Conservation (phyloP, 805 yeast genomes). For the Kurtzmaniella fragi region DNA sequence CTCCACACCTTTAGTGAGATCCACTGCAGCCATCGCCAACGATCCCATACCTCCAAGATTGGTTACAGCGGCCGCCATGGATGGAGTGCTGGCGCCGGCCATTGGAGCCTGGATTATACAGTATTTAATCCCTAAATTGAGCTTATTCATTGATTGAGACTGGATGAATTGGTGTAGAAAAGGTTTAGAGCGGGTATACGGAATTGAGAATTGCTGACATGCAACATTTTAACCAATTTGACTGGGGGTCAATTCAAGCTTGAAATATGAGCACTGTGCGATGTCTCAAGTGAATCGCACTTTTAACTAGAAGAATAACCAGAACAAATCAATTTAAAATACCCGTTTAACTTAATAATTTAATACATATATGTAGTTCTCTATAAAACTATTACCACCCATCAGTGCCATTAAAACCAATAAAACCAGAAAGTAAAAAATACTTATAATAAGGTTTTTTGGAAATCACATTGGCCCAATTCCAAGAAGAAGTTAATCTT, state of each 20-base stretch:
- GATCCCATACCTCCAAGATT: slow-evolving; percentile 49
- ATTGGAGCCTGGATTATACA: slow-evolving; percentile 56
- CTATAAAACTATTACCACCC: slow-evolving; percentile 37
- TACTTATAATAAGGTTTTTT: slow-evolving; percentile 60
- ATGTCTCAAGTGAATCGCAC: no score
- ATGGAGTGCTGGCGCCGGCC: slow-evolving; percentile 50
- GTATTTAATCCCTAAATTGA: slow-evolving; percentile 8
- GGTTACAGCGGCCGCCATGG: slow-evolving; percentile 39
- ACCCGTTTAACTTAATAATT: no score
- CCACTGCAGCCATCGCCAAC: slow-evolving; percentile 32
- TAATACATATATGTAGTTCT: not conserved
- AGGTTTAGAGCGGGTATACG: no score
- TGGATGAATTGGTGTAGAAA: no score
- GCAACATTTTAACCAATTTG: no score
- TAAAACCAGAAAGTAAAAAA: slow-evolving; percentile 64
- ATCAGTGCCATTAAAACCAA: slow-evolving; percentile 71
- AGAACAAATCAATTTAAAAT: no score
- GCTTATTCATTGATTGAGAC: no score
- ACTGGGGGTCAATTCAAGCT: no score
- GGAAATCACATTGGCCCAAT: slow-evolving; percentile 67
- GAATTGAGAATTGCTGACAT: no score
- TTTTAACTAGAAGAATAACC: no score
- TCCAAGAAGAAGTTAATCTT: slow-evolving; percentile 76
- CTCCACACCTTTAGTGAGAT: slow-evolving; percentile 17
- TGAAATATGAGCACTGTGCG: no score